These are phyloP conservation scores for Colletotrichum caudatum DNA, from an alignment of 2,329 filamentous ascomycete genomes.

Conservation along the genomic window DNA sequence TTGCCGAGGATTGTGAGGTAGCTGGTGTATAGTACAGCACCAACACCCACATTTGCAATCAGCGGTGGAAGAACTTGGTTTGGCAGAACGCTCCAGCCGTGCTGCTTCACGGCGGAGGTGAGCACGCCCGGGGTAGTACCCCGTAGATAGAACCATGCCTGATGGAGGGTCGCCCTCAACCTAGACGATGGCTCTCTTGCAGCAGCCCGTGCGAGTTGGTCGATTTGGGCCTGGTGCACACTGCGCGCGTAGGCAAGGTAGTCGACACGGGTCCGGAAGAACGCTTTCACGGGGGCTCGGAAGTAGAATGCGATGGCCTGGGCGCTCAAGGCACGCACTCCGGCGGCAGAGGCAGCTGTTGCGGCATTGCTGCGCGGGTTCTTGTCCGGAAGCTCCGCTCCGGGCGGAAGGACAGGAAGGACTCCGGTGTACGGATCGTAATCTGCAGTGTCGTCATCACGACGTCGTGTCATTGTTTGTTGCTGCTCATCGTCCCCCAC, in stretches of 20 bases:
- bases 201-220: slow-evolving; percentile 52
- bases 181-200: slow-evolving; percentile 51
- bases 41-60: slow-evolving; percentile 79
- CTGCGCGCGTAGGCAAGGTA: slow-evolving; percentile 73
- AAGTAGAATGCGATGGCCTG: slow-evolving; percentile 93
- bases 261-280: slow-evolving; percentile 91
- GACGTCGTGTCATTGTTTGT: slow-evolving; percentile 40
- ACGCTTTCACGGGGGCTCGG: slow-evolving; percentile 89
- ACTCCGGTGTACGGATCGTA: slow-evolving; percentile 50
- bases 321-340: slow-evolving; percentile 84
- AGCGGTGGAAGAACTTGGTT: slow-evolving; percentile 83
- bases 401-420: slow-evolving; percentile 60
- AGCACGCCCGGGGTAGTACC: slow-evolving; percentile 78
- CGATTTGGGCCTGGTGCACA: slow-evolving; percentile 61
- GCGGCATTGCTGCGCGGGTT: slow-evolving; percentile 66
- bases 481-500: slow-evolving; percentile 32
- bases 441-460: slow-evolving; percentile 37
- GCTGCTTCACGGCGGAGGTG: slow-evolving; percentile 73
- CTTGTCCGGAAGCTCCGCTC: slow-evolving; percentile 56
- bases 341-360: slow-evolving; percentile 84
- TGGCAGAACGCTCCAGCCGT: slow-evolving; percentile 80
- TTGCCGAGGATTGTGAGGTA: slow-evolving; percentile 77
- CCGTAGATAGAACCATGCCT: slow-evolving; percentile 64
- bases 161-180: slow-evolving; percentile 51
- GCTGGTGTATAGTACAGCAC: slow-evolving; percentile 79